phyloP scores from a whole-genome alignment of 148 eudicot species.

The Rhododendron kiyosumense region DNA sequence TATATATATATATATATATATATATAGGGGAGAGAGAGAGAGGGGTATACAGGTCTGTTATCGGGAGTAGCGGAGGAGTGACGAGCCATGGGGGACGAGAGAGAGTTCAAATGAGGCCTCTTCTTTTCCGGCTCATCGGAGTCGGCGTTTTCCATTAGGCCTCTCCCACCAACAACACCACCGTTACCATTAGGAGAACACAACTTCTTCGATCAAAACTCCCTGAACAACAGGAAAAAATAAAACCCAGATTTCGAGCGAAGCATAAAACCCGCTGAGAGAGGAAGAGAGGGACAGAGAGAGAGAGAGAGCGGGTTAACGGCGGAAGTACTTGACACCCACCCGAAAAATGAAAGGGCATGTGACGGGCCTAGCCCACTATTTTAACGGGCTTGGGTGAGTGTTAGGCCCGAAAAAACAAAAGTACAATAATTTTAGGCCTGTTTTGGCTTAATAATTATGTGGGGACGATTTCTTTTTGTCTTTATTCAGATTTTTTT shows the following conservation, averaged over 20 bases:
- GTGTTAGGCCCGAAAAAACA: neutral
- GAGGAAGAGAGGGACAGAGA: neutral
- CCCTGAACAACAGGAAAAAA: neutral
- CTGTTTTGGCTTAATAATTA: no score
- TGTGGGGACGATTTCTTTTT: no score
- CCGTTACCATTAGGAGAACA: neutral
- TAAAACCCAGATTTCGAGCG: neutral
- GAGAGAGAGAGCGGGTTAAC: neutral
- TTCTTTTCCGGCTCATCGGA: slow-evolving; percentile 59
- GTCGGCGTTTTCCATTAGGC: slow-evolving; percentile 52
- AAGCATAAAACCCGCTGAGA: neutral
- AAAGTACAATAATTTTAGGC: no score
- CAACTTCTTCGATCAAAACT: neutral
- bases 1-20: no score
- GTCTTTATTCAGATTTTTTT: no score
- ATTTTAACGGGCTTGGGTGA: neutral
- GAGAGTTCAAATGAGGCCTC: slow-evolving; percentile 48
- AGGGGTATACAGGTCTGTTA: slow-evolving; percentile 40
- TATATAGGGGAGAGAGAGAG: neutral
- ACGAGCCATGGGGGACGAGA: slow-evolving; percentile 61
- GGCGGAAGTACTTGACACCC: neutral
- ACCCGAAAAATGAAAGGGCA: neutral
- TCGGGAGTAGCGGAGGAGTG: slow-evolving; percentile 54
- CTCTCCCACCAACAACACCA: neutral
- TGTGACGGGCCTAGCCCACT: neutral